phyloP scores from a whole-genome alignment of 768 basidiomycete species.

The Tremella fuciformis region DNA sequence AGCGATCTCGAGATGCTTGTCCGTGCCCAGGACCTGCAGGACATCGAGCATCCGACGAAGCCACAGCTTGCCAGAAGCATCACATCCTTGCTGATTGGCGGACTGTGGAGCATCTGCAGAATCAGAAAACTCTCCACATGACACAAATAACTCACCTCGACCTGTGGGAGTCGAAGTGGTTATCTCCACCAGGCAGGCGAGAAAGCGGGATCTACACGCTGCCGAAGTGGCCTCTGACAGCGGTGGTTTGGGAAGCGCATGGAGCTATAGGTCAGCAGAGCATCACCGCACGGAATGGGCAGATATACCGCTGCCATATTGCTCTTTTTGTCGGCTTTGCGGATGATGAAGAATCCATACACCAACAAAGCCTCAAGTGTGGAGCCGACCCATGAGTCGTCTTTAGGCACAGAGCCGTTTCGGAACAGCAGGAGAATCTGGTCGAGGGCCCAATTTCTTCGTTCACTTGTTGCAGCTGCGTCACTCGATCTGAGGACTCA shows the following conservation, averaged over 20 bases:
- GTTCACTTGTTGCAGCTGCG: constrained; percentile 48
- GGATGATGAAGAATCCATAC: constrained; percentile 74
- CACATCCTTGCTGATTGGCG: constrained; percentile 55
- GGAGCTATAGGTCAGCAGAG: constrained; percentile 57
- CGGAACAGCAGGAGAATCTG: constrained; percentile 75
- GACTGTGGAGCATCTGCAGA: background rate
- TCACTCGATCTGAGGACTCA: constrained; percentile 33
- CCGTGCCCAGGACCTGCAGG: constrained; percentile 58
- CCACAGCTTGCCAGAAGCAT: constrained; percentile 77
- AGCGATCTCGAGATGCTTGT: constrained; percentile 66
- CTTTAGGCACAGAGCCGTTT: constrained; percentile 72
- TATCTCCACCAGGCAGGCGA: constrained; percentile 71
- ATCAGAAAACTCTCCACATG: no score
- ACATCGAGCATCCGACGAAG: constrained; percentile 61
- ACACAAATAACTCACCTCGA: constrained; percentile 5
- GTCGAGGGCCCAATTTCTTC: constrained; percentile 78
- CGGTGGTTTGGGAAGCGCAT: constrained; percentile 61
- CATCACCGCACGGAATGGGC: constrained; percentile 43
- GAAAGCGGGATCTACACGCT: constrained; percentile 66
- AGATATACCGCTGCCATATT: constrained; percentile 60
- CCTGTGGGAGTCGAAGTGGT: constrained; percentile 58
- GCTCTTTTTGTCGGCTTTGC: constrained; percentile 70
- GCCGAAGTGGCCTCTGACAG: constrained; percentile 71
- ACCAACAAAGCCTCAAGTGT: constrained; percentile 78
- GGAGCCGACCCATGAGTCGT: constrained; percentile 70